phyloP scores from a whole-genome alignment of 208 protist genomes.

The Trypanosoma boissoni region DNA sequence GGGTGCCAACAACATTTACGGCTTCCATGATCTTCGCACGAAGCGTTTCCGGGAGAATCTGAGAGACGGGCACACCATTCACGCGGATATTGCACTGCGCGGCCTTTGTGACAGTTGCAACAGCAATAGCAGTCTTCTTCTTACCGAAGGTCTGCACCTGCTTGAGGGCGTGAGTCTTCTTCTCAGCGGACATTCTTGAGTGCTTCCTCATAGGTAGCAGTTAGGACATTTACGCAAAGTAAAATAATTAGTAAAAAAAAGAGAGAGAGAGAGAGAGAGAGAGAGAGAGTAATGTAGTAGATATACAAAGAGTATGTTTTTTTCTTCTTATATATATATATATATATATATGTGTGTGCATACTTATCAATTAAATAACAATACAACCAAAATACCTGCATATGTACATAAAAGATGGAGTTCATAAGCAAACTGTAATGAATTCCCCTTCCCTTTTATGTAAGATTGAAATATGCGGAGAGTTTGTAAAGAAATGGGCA shows the following conservation, averaged over 20 bases:
- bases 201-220: conserved; percentile 5
- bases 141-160: conserved; percentile 94
- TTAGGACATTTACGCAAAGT: too few relatives aligned
- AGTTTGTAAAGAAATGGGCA: too few relatives aligned
- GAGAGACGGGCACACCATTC: conserved; percentile 97
- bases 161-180: conserved; percentile 73
- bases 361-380: conserved; percentile 13
- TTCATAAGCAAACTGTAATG: too few relatives aligned
- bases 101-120: conserved; percentile 96
- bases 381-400: too few relatives aligned
- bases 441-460: too few relatives aligned
- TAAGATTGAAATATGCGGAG: too few relatives aligned
- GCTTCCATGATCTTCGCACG: conserved; percentile 98
- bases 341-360: too few relatives aligned
- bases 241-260: conserved; percentile 13
- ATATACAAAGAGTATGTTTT: conserved; percentile 11
- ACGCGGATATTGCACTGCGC: conserved; percentile 97
- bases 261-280: conserved; percentile 20
- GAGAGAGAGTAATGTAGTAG: conserved; percentile 1
- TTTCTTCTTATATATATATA: conserved; percentile 11
- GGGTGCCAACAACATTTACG: conserved; percentile 95
- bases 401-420: too few relatives aligned
- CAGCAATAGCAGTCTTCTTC: conserved; percentile 99
- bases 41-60: conserved; percentile 97
- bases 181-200: conserved; percentile 62